phyloP scores from a whole-genome alignment of 805 yeast species.

The Yarrowia divulgata region DNA sequence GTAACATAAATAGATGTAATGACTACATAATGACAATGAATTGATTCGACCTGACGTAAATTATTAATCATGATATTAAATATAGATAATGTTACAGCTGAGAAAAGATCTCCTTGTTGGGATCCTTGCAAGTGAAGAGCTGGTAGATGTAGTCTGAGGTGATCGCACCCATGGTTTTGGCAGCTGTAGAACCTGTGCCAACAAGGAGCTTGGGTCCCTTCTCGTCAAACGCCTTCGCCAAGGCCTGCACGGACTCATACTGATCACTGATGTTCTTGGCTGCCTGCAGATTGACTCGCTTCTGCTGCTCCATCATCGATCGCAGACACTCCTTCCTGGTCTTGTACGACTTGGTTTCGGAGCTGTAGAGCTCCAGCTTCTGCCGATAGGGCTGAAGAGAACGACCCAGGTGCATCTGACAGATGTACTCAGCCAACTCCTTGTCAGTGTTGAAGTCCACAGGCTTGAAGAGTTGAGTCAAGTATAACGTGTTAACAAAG shows the following conservation, averaged over 20 bases:
- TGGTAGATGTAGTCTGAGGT: slow-evolving; percentile 24
- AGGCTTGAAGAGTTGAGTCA: slow-evolving; percentile 6
- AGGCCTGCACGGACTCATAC: slow-evolving; percentile 4
- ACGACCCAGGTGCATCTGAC: slow-evolving; percentile 14
- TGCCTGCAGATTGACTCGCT: slow-evolving; percentile 12
- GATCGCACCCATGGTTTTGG: neutral
- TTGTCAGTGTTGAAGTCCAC: slow-evolving; percentile 25
- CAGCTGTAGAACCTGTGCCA: neutral
- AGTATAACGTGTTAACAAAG: slow-evolving; percentile 1
- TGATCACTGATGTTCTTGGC: slow-evolving; percentile 27
- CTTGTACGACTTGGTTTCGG: slow-evolving; percentile 26
- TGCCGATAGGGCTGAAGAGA: slow-evolving; percentile 33
- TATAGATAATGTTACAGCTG: neutral
- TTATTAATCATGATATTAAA: neutral
- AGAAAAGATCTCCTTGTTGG: slow-evolving; percentile 27
- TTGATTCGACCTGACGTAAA: neutral
- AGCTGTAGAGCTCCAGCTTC: slow-evolving; percentile 16
- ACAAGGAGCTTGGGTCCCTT: slow-evolving; percentile 21
- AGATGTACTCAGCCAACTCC: slow-evolving; percentile 23
- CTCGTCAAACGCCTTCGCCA: slow-evolving; percentile 16
- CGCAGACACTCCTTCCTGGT: slow-evolving; percentile 17
- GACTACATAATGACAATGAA: slow-evolving; percentile 17
- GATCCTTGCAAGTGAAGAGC: slow-evolving; percentile 24
- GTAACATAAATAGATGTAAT: slow-evolving; percentile 32
- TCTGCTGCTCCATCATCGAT: slow-evolving; percentile 31